Evolutionary conservation across 805 yeast species (phyloP), one percentile per base, ranked within the genome.

Genomic region (Torulaspora delbrueckii): DNA sequence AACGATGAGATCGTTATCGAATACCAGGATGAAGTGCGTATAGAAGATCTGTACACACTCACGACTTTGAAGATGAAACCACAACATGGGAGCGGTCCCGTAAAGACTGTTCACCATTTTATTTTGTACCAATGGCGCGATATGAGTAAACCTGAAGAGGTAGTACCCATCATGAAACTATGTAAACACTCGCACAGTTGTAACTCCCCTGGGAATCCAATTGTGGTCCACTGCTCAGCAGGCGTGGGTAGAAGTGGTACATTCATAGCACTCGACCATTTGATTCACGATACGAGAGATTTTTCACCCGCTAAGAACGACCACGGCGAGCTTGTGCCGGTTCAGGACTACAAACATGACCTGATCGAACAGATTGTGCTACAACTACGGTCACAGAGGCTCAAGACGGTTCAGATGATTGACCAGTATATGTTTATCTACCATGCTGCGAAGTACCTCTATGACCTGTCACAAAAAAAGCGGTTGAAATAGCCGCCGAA

Each of bases 161-260:
- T 70, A 36, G 50, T 63, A 1, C 66, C 71, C 0, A 58, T 71
- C 2, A 53, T 66, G 48, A 38, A 57, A 8, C 45, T 71, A 25
- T 59, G 65, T 28, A 49, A 51, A 3, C 60, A 65, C 14, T 61
- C 65, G 0, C 63, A 64, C 32, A 47, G 51, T 1, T 47, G 68
- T 22, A 65, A 65, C 37, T 49, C 55, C 6, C 33, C 43, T 1
- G 58, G 53, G 2, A 64, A 59, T 37, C 91, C 93, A 16, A 72
- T 82, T 1, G 68, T 89, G 36, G 86, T 85, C 16, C 99, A 93
- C 62, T 93, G 99, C 58, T 88, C 96, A 4, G 99, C 99, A 0
- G 99, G 99, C 1, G 91, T 95, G 49, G 99, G 99, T 2, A 71
- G 99, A 52, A 87, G 98, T 0, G 99, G 99, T 2, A 88, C 96